A percentile compares a stretch with the other conserved stretches of the same genome.
phyloP scores from a whole-genome alignment of 257 asterid genomes.

The Solanum microdontum region DNA sequence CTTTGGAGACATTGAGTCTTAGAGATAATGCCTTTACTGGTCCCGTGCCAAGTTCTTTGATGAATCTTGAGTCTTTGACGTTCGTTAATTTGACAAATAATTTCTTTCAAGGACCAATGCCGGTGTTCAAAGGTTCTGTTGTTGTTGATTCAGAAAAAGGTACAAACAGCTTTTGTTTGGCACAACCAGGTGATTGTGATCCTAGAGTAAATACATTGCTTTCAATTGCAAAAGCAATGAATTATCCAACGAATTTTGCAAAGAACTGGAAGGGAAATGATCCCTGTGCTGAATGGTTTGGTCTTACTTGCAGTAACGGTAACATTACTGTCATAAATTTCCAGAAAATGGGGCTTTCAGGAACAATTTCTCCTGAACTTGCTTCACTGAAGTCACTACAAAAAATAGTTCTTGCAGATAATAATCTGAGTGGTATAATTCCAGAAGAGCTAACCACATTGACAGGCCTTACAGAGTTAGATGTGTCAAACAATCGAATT shows the following conservation, averaged over 20 bases:
- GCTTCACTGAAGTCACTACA: constrained; percentile 51
- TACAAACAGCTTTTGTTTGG: constrained; percentile 75
- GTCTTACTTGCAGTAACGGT: constrained; percentile 65
- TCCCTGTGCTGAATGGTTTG: constrained; percentile 77
- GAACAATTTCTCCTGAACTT: constrained; percentile 58
- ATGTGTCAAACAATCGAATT: constrained; percentile 73
- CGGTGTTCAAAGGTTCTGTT: constrained; percentile 48
- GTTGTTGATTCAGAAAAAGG: constrained; percentile 38
- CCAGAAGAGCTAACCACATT: constrained; percentile 52
- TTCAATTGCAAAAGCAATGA: constrained; percentile 37
- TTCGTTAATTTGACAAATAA: constrained; percentile 77
- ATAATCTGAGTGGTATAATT: constrained; percentile 61
- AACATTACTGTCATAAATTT: constrained; percentile 69
- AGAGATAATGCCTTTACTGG: constrained; percentile 80
- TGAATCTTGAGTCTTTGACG: constrained; percentile 55
- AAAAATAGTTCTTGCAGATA: constrained; percentile 64
- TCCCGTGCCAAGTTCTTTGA: constrained; percentile 46
- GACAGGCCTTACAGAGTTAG: constrained; percentile 44
- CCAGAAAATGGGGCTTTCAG: constrained; percentile 68
- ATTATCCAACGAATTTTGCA: constrained; percentile 54
- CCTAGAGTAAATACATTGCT: constrained; percentile 52
- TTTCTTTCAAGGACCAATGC: constrained; percentile 82
- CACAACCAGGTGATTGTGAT: constrained; percentile 74
- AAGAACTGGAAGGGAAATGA: constrained; percentile 82
- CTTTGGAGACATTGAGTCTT: constrained; percentile 50